Evolutionary conservation across 2,329 filamentous ascomycete species (phyloP).

Genomic region (Pseudopyricularia javanii): DNA sequence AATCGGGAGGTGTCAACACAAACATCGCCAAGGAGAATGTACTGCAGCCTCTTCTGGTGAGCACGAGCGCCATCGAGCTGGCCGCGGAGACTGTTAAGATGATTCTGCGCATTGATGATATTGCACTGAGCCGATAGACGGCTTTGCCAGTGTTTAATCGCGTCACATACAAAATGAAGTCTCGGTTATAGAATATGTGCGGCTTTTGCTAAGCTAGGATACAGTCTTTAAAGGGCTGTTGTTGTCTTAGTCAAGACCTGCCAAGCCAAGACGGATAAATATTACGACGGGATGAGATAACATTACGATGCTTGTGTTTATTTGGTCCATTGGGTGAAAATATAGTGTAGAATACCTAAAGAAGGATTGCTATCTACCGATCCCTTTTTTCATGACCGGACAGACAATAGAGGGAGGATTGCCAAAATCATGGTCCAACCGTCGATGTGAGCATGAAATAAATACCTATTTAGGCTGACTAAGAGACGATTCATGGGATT

Average conservation of each 20-base stretch:
- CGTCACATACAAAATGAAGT: not conserved
- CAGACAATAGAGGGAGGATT: too few relatives aligned
- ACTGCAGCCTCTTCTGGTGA: slow-evolving; percentile 87
- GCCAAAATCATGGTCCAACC: too few relatives aligned
- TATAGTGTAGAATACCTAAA: too few relatives aligned
- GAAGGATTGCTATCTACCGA: too few relatives aligned
- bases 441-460: too few relatives aligned
- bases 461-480: too few relatives aligned
- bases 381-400: too few relatives aligned
- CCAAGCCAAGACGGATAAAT: not conserved
- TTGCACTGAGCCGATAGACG: slow-evolving; percentile 46
- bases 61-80: slow-evolving; percentile 93
- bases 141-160: not conserved
- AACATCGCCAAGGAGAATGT: slow-evolving; percentile 97
- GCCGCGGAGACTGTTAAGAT: slow-evolving; percentile 98
- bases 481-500: too few relatives aligned
- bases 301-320: too few relatives aligned
- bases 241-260: not conserved
- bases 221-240: not conserved
- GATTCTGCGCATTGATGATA: slow-evolving; percentile 59
- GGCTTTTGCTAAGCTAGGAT: too few relatives aligned
- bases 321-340: too few relatives aligned
- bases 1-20: slow-evolving; percentile 90
- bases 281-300: not conserved
- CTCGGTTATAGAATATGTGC: not conserved